Conservation (phyloP, 495 filamentous ascomycete genomes). For the Aspergillus bridgeri region DNA sequence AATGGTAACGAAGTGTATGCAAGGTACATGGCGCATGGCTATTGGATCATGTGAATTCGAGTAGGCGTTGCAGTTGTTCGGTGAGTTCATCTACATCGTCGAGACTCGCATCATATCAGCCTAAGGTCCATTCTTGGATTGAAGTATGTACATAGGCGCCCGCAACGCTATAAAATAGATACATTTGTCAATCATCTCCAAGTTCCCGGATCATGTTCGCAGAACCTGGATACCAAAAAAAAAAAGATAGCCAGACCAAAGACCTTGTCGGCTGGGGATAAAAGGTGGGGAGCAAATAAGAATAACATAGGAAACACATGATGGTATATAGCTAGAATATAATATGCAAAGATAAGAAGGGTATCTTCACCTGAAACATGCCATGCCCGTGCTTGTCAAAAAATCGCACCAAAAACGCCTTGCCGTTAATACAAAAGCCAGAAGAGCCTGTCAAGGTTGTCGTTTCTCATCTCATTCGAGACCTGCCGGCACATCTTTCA, state of each 20-base stretch:
- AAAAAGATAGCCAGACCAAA: slow-evolving; percentile 7
- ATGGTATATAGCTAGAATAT: slow-evolving; percentile 11
- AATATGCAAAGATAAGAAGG: slow-evolving; percentile 9
- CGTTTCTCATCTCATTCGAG: slow-evolving; percentile 24
- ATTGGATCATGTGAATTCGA: not conserved
- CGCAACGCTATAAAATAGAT: not conserved
- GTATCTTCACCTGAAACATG: slow-evolving; percentile 7
- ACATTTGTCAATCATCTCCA: slow-evolving; percentile 2
- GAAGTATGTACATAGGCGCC: not conserved
- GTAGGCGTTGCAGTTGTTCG: not conserved
- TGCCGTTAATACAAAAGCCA: slow-evolving; percentile 3
- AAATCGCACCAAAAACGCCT: slow-evolving; percentile 7
- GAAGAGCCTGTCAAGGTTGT: not conserved
- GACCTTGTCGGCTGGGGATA: not conserved
- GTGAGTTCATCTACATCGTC: too few species aligned
- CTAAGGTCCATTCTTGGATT: not conserved
- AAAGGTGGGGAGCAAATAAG: not conserved
- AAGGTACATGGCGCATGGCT: not conserved
- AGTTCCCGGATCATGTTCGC: slow-evolving; percentile 10
- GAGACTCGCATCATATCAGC: not conserved
- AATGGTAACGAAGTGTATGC: not conserved
- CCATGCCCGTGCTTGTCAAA: slow-evolving; percentile 1
- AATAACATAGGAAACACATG: not conserved
- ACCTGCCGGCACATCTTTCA: slow-evolving; percentile 42
- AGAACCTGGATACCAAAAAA: slow-evolving; percentile 6